Evolutionary conservation across 345 rosid genomes (phyloP), one percentile per base, ranked within the genome.

Genomic region (Lepidium sativum): DNA sequence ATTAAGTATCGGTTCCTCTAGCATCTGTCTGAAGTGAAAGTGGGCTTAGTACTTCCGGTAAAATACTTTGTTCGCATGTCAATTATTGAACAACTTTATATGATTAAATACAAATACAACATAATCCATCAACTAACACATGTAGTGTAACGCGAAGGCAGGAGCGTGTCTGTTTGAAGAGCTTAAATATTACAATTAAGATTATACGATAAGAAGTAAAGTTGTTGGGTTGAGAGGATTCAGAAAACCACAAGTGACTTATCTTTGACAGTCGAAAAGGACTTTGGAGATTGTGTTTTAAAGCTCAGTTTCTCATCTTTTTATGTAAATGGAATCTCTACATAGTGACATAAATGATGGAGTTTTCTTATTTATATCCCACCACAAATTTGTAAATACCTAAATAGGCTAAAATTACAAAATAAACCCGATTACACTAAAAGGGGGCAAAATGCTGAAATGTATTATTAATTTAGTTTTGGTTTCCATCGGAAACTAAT

Each of bases 111-210:
- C 20, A 40, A 40, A 29, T 29, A 17, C 51, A 29, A 11, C 29
- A 52, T 20, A 38, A 31, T 50, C 72, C 50, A 23, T 38, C 21
- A 12, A 59, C 4, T 1, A 33, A 39, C 6, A 20, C 42, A 3
- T 16, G 43, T 21, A 43, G 20, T 43, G 63, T 42, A 53, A 35
- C 45, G 52, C 39, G 64, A 54, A 54, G 81, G 79, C 82, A 77
- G 81, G 87, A 80, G 79, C 87, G 63, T 83, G 78, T 72, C 59
- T 58, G 39, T 35, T n/a, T 45, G 49, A 65, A 56, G 48, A 64
- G 47, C 10, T 40, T 37, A 31, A 23, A 27, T 27, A 27, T 1
- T 27, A 27, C 7, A 50, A 57, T 8, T 31, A 71, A 54, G 42
- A 41, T 32, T 63, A 48, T 37, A 55, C 41, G 20, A 13, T 41